Evolutionary conservation across 805 yeast species (phyloP), one percentile per base, ranked within the genome.

Genomic region (Wickerhamomyces bovis): DNA sequence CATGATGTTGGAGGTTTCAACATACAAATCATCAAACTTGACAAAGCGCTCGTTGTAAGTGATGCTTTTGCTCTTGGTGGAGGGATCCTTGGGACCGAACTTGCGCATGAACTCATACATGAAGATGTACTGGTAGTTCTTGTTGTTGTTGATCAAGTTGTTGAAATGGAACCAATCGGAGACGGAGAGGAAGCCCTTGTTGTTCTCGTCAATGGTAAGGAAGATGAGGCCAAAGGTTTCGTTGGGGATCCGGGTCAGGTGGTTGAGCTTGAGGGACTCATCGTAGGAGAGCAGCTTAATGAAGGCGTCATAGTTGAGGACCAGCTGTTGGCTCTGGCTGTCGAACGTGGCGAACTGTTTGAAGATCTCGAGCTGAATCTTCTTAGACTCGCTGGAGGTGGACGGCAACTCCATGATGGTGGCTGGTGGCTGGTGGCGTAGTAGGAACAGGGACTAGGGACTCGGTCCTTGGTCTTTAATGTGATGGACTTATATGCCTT

Each of bases 151-250:
- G 44, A 80, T 65, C 39, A 76, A 54, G 50, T 75, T 72, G 56
- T 85, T 81, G 61, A 92, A 86, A 39, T 75, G 74, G 43, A 78
- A 67, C 85, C 95, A 92, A 61, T 92, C 97, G 22, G 70, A 63
- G 43, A 81, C 70, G 23, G 78, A 73, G 43, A 88, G 72, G 49
- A 73, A 81, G 8, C 97, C 97, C 53, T 79, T 78, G 46, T 74
- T 71, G 36, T 75, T 72, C 48, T 78, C 78, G 67, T 92, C 98
- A 15, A 96, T 88, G 23, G 89, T 80, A 47, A 85, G 71, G 61
- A 85, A 92, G 42, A 92, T 79, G 50, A 90, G 73, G 6, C 85
- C 85, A 63, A 79, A 80, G 4, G 85, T 75, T 52, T 80, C 73
- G 12, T 77, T 68, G 15, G 81, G 74, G 44, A 81, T 72, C 53